Evolutionary conservation across 805 yeast genomes (phyloP).

Genomic region (Lachancea dasiensis): DNA sequence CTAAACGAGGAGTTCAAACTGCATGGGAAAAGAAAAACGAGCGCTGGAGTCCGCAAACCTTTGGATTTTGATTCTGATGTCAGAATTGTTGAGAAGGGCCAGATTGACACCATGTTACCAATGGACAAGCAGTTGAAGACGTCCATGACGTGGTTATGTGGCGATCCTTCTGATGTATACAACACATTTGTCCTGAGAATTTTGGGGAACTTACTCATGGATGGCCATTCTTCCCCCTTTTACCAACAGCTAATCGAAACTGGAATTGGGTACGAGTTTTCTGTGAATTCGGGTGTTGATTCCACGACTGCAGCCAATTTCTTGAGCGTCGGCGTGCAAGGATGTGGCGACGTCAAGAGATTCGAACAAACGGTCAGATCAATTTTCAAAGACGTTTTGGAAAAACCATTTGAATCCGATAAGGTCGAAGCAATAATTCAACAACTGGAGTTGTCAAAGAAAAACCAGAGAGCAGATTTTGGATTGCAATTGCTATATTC

Average conservation of each 20-base stretch:
- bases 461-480: slow-evolving; percentile 84
- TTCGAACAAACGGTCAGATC: slow-evolving; percentile 45
- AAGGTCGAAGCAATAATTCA: slow-evolving; percentile 83
- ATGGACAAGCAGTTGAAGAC: slow-evolving; percentile 64
- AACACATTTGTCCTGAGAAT: slow-evolving; percentile 68
- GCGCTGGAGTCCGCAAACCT: slow-evolving; percentile 35
- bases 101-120: slow-evolving; percentile 72
- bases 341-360: slow-evolving; percentile 45
- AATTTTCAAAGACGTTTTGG: slow-evolving; percentile 41
- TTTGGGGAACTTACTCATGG: slow-evolving; percentile 64
- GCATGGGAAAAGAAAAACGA: slow-evolving; percentile 46
- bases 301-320: slow-evolving; percentile 68
- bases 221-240: slow-evolving; percentile 89
- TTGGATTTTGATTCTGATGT: slow-evolving; percentile 35
- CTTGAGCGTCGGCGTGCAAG: slow-evolving; percentile 83
- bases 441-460: slow-evolving; percentile 76
- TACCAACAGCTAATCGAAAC: slow-evolving; percentile 82
- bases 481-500: slow-evolving; percentile 74
- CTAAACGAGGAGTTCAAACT: slow-evolving; percentile 44
- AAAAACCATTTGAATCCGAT: slow-evolving; percentile 43
- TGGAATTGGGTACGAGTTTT: slow-evolving; percentile 77
- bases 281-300: slow-evolving; percentile 85
- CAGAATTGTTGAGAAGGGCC: slow-evolving; percentile 51
- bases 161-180: slow-evolving; percentile 62
- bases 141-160: slow-evolving; percentile 85